Conservation (phyloP, 345 rosid species). For the Eucalyptus cladocalyx region DNA sequence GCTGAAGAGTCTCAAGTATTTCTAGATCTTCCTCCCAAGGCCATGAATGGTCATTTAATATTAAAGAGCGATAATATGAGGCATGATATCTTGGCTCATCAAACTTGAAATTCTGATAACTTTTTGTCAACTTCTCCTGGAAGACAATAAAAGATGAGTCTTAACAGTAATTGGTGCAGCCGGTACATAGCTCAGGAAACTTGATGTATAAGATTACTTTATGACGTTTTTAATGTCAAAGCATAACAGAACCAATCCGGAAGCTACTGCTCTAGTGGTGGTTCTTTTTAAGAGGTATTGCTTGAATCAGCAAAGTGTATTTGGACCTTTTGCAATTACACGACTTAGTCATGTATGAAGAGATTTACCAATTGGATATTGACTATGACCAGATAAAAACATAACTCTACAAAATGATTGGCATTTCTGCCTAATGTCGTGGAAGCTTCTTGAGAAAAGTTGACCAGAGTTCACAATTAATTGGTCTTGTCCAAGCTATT, state of each 20-base stretch:
- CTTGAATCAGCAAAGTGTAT: not conserved
- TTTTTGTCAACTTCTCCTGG: constrained; percentile 67
- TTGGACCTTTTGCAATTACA: not conserved
- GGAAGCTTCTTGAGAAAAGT: not conserved
- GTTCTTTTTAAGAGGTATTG: not conserved
- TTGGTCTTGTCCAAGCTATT: not conserved
- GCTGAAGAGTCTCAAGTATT: constrained; percentile 38
- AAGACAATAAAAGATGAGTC: not conserved
- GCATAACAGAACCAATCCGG: not conserved
- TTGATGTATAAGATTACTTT: not conserved
- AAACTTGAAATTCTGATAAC: constrained; percentile 60
- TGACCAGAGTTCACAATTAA: not conserved
- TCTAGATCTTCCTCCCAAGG: constrained; percentile 66
- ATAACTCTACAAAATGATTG: not conserved
- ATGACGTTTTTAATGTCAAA: not conserved
- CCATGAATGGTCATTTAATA: constrained; percentile 53
- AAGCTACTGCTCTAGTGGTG: not conserved
- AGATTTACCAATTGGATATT: not conserved
- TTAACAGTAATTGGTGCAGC: not conserved
- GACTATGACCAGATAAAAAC: not conserved
- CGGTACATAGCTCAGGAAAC: no score
- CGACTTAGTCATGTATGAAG: not conserved
- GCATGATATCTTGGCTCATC: constrained; percentile 71
- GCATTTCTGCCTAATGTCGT: not conserved
- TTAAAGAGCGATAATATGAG: constrained; percentile 48